phyloP scores from a whole-genome alignment of 1,284 basidiomycete genomes.

The Cutaneotrichosporon cutaneum region DNA sequence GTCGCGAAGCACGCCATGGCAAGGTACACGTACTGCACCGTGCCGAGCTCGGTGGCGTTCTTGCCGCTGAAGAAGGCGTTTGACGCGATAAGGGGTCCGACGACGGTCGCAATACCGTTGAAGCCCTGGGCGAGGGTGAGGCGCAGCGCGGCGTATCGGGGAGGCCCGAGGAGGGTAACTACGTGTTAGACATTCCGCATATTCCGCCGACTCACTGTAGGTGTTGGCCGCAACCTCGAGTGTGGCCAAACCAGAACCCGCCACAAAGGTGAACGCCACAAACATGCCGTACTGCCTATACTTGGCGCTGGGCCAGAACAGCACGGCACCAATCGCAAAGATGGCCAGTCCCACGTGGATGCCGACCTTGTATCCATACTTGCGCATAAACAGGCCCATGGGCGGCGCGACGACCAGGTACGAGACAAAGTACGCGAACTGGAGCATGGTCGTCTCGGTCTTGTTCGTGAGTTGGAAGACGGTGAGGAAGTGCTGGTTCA shows the following conservation, averaged over 20 bases:
- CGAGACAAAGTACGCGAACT: conserved; percentile 40
- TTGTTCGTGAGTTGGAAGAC: conserved; percentile 27
- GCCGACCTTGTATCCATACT: conserved; percentile 39
- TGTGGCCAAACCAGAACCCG: conserved; percentile 37
- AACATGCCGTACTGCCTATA: conserved; percentile 29
- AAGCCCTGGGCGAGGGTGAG: conserved; percentile 40
- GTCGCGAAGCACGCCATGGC: conserved; percentile 33
- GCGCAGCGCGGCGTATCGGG: conserved; percentile 34
- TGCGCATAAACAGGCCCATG: conserved; percentile 41
- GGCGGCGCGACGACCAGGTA: conserved; percentile 35
- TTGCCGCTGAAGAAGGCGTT: conserved; percentile 40
- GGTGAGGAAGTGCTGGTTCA: conserved; percentile 21
- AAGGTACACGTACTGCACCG: conserved; percentile 45
- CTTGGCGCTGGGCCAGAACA: conserved; percentile 43
- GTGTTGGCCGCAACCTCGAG: conserved; percentile 42
- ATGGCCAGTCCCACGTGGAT: conserved; percentile 41
- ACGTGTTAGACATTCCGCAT: neutral
- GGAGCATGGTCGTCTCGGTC: conserved; percentile 37
- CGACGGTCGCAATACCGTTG: conserved; percentile 43
- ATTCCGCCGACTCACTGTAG: conserved; percentile 30
- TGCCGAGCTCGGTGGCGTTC: conserved; percentile 28
- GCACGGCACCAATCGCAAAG: conserved; percentile 31
- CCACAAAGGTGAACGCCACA: conserved; percentile 40
- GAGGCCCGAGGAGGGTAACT: conserved; percentile 36
- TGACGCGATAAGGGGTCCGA: conserved; percentile 39